These are phyloP conservation scores for Fonsecaea multimorphosa DNA, from an alignment of 2,329 filamentous ascomycete genomes.

Conservation along the genomic window DNA sequence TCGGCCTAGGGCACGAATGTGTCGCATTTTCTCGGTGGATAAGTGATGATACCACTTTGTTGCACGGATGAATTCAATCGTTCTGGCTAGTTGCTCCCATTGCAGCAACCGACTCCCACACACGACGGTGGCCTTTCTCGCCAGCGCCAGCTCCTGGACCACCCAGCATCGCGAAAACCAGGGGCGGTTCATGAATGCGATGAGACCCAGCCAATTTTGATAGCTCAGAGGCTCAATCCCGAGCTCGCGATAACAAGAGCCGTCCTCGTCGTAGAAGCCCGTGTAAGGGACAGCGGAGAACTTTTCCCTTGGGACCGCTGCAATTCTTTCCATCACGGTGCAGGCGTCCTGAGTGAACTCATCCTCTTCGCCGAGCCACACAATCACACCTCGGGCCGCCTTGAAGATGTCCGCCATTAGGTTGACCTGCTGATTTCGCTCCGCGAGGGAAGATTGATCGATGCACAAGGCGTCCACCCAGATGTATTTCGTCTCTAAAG, in stretches of 20 bases:
- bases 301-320: background rate
- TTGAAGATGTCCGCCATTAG: conserved; percentile 35
- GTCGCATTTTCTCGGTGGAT: conserved; percentile 16
- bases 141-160: conserved; percentile 29
- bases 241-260: conserved; percentile 4
- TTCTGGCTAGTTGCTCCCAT: conserved; percentile 15
- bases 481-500: conserved; percentile 10
- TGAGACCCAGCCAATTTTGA: conserved; percentile 21
- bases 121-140: conserved; percentile 14
- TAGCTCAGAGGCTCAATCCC: conserved; percentile 11
- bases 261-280: conserved; percentile 1
- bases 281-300: background rate
- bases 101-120: conserved; percentile 11
- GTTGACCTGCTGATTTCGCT: conserved; percentile 30
- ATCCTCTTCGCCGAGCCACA: conserved; percentile 26
- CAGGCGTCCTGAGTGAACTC: conserved; percentile 11
- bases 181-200: conserved; percentile 24
- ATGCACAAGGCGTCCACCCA: conserved; percentile 38
- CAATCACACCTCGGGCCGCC: conserved; percentile 14
- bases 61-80: conserved; percentile 20
- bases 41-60: conserved; percentile 22
- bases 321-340: conserved; percentile 3
- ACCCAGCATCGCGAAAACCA: conserved; percentile 25
- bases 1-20: conserved; percentile 5
- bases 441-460: conserved; percentile 31